Base-by-base conservation (phyloP, 2,329 filamentous ascomycete genomes). In the Neopestalotiopsis sp. region DNA sequence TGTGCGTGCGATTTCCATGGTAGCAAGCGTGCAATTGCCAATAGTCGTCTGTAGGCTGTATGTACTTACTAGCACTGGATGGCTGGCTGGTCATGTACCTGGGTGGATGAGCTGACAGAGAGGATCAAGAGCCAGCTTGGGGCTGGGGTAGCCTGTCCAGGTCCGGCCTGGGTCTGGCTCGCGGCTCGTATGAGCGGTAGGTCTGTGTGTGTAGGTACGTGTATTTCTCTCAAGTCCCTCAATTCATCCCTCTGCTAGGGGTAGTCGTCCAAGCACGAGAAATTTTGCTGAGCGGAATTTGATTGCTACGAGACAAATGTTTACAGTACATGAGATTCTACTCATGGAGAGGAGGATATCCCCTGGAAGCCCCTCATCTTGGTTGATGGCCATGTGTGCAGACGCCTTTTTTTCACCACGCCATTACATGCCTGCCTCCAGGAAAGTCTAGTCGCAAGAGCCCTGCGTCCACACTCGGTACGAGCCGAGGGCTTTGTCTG, bases 381-480 rank as follows among this genome's bases (percentile, higher is more conserved):
- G 4, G 49, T 56, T 24, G 5, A 34, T 59, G 30, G 24, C 17
- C 24, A 59, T 59, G 57, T 59, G 57, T 59, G 57, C 30, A 59
- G 24, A 34, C 10, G 28, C 28, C 24, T 24, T 17, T 10, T 38
- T 38, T 10, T 38, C 10, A 38, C 34, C 34, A 38, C 10, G 34
- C 20, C 17, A 20, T 24, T 53, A 53, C 45, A 20, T 20, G 20
- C 45, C 17, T n/a, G 24, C 24, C 24, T 28, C 24, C 24, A 9
- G 20, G 45, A 53, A 17, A n/a, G 45, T 20, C n/a, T 20, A 10
- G 20, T 17, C 20, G 17, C n/a, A 17, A 24, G 45, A 20, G 45
- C 45, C 45, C 45, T 53, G 45, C 45, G 45, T 53, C 45, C 45
- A 53, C 45, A 59, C 57, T 59, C 57, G 57, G 57, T 59, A 59